Percentiles rank a stretch among this genome's conserved stretches.
Conservation (phyloP, 2,329 filamentous ascomycete genomes). For the Rutstroemia sp. region DNA sequence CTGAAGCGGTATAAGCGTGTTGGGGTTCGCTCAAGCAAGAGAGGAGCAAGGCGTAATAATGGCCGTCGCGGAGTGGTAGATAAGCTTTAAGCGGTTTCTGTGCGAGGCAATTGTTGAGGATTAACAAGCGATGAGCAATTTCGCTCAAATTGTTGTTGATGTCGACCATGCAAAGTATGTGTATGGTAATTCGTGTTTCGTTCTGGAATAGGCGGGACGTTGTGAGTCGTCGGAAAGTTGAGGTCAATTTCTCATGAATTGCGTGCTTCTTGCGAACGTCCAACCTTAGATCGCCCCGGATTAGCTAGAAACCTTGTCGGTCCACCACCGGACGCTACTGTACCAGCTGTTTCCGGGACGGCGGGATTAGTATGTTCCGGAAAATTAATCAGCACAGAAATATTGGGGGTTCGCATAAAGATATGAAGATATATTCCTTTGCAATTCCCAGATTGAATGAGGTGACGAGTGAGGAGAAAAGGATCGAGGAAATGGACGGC, state of each 20-base stretch:
- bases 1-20: not conserved
- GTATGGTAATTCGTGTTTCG: not conserved
- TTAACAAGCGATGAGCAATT: not conserved
- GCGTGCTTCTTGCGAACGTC: not conserved
- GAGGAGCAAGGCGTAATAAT: not conserved
- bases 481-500: no score
- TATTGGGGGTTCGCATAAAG: no score
- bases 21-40: not conserved
- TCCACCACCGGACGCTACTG: no score
- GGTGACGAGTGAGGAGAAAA: no score
- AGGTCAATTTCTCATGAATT: not conserved
- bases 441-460: no score
- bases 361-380: no score
- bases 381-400: no score
- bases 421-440: no score
- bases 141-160: not conserved
- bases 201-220: not conserved
- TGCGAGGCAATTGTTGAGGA: not conserved
- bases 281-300: not conserved
- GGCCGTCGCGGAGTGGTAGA: not conserved
- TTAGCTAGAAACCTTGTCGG: not conserved
- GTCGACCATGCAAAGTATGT: not conserved
- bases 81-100: not conserved
- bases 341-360: no score
- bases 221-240: not conserved